Conservation (phyloP, 2,329 filamentous ascomycete genomes). For the Hypoxylon sp. region DNA sequence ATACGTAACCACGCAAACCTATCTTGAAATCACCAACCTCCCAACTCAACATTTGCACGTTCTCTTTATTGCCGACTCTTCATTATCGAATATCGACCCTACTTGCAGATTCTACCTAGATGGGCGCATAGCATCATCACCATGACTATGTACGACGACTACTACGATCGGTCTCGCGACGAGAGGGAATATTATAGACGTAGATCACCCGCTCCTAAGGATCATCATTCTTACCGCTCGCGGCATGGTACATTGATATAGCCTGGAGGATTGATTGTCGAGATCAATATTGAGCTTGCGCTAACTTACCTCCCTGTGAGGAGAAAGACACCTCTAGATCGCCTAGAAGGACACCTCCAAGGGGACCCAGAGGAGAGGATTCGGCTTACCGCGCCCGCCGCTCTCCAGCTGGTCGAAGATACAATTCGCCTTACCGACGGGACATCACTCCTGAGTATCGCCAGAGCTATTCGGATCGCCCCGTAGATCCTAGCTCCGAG, state of each 20-base stretch:
- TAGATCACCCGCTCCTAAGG: slow-evolving; percentile 44
- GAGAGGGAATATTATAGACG: slow-evolving; percentile 42
- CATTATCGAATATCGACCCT: no score
- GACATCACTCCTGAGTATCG: slow-evolving; percentile 29
- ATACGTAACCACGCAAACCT: no score
- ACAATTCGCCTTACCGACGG: slow-evolving; percentile 37
- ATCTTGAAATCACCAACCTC: no score
- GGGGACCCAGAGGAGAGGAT: slow-evolving; percentile 44
- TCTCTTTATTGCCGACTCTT: no score
- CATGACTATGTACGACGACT: slow-evolving; percentile 46
- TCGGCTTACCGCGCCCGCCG: slow-evolving; percentile 35
- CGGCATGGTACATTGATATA: slow-evolving; percentile 50
- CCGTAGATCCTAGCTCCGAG: slow-evolving; percentile 35
- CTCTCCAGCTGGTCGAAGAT: slow-evolving; percentile 31
- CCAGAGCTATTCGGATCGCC: slow-evolving; percentile 24
- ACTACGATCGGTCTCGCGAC: slow-evolving; percentile 43
- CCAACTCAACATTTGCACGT: no score
- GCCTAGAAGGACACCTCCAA: slow-evolving; percentile 43
- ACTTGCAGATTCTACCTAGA: not conserved
- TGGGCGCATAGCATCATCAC: not conserved
- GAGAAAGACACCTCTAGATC: slow-evolving; percentile 49
- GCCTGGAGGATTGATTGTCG: slow-evolving; percentile 44
- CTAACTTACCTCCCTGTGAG: slow-evolving; percentile 48
- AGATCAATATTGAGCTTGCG: slow-evolving; percentile 42
- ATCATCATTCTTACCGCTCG: slow-evolving; percentile 47